A percentile compares a stretch with the other conserved stretches of the same genome.
These are phyloP conservation scores for Pythium brachiatum DNA, from an alignment of 352 stramenopile genomes.

Conservation along the genomic window DNA sequence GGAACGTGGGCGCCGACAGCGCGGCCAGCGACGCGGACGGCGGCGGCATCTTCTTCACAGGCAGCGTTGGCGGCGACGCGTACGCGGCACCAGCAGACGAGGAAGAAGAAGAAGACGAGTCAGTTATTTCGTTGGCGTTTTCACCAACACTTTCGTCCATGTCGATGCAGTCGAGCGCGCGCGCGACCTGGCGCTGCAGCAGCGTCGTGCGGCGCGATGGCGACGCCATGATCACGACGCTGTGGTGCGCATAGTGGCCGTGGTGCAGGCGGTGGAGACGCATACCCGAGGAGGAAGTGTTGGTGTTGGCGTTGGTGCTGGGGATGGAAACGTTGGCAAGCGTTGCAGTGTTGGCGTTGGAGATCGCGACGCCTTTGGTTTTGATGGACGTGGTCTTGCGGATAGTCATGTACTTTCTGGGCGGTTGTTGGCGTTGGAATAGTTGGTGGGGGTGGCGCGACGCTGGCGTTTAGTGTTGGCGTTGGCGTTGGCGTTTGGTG, in stretches of 20 bases:
- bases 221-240: slow-evolving; percentile 23
- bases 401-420: slow-evolving; percentile 13
- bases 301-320: neutral
- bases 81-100: neutral
- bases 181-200: slow-evolving; percentile 48
- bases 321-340: neutral
- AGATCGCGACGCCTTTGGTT: neutral
- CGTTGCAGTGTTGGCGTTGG: neutral
- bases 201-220: slow-evolving; percentile 27
- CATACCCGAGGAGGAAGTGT: neutral
- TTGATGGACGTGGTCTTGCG: slow-evolving; percentile 16
- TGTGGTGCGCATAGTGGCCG: slow-evolving; percentile 12
- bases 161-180: slow-evolving; percentile 50
- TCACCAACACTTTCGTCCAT: slow-evolving; percentile 25
- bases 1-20: slow-evolving; percentile 11
- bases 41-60: neutral
- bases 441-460: neutral
- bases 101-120: neutral
- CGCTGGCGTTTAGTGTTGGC: slow-evolving; percentile 1
- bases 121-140: neutral
- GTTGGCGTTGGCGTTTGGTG: neutral
- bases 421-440: neutral
- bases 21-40: slow-evolving; percentile 5
- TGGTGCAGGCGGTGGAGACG: slow-evolving; percentile 11
- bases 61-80: slow-evolving; percentile 3